These are phyloP conservation scores for Malassezia furfur DNA, from an alignment of 1,284 basidiomycete species.

Conservation along the genomic window DNA sequence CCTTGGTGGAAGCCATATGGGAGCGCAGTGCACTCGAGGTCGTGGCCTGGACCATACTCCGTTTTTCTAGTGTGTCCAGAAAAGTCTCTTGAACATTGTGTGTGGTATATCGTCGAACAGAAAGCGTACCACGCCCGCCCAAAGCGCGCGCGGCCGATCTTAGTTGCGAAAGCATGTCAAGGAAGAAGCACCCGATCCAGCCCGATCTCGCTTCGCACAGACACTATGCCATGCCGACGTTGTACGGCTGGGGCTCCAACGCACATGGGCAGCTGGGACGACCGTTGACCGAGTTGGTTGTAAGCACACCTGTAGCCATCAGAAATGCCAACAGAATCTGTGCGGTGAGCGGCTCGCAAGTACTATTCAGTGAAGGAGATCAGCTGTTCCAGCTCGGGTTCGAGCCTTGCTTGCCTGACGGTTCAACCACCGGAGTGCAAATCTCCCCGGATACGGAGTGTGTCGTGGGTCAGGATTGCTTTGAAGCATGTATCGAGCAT, in stretches of 20 bases:
- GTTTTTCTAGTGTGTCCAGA: conserved; percentile 19
- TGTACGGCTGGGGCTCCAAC: conserved; percentile 13
- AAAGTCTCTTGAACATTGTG: neutral
- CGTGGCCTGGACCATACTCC: conserved; percentile 23
- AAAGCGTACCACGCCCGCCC: too few species aligned
- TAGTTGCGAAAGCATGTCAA: too few species aligned
- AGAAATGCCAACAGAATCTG: neutral
- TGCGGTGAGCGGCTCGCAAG: neutral
- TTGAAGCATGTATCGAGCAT: neutral
- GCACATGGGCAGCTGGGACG: conserved; percentile 2
- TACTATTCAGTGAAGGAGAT: neutral
- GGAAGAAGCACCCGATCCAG: too few species aligned
- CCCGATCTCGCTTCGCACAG: neutral
- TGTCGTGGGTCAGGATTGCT: neutral
- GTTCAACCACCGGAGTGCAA: too few species aligned
- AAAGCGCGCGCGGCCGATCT: too few species aligned
- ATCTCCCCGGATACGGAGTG: too few species aligned
- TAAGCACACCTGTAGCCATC: neutral
- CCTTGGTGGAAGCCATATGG: conserved; percentile 15
- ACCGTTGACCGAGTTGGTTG: neutral
- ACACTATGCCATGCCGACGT: neutral
- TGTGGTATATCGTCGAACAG: too few species aligned
- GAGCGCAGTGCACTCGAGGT: conserved; percentile 24
- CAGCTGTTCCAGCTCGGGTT: too few species aligned
- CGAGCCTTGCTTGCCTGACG: too few species aligned